Conservation (phyloP, 352 stramenopile genomes). For the Stramenopiles sp. region DNA sequence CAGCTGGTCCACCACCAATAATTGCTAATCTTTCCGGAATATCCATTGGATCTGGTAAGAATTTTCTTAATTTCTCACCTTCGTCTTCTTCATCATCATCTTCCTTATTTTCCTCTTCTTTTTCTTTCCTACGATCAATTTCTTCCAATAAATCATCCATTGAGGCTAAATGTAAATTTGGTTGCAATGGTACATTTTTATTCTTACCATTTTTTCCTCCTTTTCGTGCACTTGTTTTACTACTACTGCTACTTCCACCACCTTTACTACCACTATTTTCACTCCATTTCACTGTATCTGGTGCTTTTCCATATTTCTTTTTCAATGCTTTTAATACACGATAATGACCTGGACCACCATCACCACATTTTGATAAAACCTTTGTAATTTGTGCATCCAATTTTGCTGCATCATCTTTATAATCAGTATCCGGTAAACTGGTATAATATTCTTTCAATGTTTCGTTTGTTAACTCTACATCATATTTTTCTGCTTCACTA, state of each 20-base stretch:
- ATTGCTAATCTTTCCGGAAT: no score
- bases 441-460: slow-evolving; percentile 29
- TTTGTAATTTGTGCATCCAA: slow-evolving; percentile 13
- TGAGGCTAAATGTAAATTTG: slow-evolving; percentile 34
- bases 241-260: slow-evolving; percentile 13
- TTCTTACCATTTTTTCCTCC: slow-evolving; percentile 9
- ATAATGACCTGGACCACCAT: no score
- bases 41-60: no score
- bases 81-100: slow-evolving; percentile 14
- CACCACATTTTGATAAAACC: slow-evolving; percentile 11
- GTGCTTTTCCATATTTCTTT: slow-evolving; percentile 37
- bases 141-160: slow-evolving; percentile 35
- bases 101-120: slow-evolving; percentile 31
- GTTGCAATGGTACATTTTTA: slow-evolving; percentile 12
- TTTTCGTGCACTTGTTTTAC: slow-evolving; percentile 6
- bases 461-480: slow-evolving; percentile 29
- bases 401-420: slow-evolving; percentile 9
- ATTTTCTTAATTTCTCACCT: slow-evolving; percentile 11
- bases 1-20: slow-evolving; percentile 38
- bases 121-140: slow-evolving; percentile 34
- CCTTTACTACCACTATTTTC: slow-evolving; percentile 10
- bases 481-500: slow-evolving; percentile 27
- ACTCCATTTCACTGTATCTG: slow-evolving; percentile 22
- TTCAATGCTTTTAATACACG: slow-evolving; percentile 38
- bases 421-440: slow-evolving; percentile 27